phyloP scores from a whole-genome alignment of 2,329 filamentous ascomycete species.

The Penicillium palitans region DNA sequence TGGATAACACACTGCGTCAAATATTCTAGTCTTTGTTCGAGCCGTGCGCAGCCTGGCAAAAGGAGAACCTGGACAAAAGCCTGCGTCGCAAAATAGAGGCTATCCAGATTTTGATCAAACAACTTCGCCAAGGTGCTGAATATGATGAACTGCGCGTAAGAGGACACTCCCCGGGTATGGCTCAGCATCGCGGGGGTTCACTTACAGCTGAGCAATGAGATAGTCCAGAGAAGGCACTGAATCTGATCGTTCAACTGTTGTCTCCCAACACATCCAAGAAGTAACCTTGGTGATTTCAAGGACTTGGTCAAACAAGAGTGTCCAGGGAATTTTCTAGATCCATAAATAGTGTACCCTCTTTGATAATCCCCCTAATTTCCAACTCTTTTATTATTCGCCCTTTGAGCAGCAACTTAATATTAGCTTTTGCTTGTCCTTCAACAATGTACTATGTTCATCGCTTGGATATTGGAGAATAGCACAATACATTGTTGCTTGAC shows the following conservation, averaged over 20 bases:
- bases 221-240: not conserved
- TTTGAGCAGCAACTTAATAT: not conserved
- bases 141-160: not conserved
- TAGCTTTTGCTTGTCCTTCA: not conserved
- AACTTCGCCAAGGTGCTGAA: not conserved
- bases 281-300: not conserved
- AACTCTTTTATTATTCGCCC: not conserved
- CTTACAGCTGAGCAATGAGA: not conserved
- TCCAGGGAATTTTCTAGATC: not conserved
- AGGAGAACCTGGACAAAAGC: not conserved
- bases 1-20: not conserved
- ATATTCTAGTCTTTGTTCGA: not conserved
- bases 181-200: not conserved
- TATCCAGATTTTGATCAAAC: not conserved
- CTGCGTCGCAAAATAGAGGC: not conserved
- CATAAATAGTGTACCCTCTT: not conserved
- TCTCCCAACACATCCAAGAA: not conserved
- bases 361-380: not conserved
- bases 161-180: rapidly evolving
- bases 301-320: not conserved
- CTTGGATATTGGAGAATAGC: not conserved
- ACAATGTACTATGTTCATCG: not conserved
- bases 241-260: not conserved
- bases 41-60: not conserved
- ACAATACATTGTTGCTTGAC: not conserved